Evolutionary conservation across 495 filamentous ascomycete genomes (phyloP), one percentile per base, ranked within the genome.

Genomic region (Entonaema liquescens): DNA sequence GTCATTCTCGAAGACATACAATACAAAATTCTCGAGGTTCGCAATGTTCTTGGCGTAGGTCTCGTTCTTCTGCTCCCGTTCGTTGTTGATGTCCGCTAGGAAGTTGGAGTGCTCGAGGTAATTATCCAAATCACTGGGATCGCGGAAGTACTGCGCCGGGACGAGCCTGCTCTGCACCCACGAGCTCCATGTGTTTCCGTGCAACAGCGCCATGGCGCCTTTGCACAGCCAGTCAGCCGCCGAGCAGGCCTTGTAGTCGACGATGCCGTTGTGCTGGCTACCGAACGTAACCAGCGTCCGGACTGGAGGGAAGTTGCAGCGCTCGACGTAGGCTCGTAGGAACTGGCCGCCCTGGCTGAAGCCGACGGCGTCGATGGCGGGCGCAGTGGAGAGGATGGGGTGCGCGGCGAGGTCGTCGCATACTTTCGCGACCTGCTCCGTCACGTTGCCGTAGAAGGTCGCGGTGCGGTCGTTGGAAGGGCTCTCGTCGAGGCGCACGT

Each of bases 21-120:
- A 93, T 33, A 92, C 91, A 67, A 99, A 93, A 66, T 87, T 87
- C 75, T 93, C 89, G 70, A 99, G 75, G 53, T 75, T 79, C 28
- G 79, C 84, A 60, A 99, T 76, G 77, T 93, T 91, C 73, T 85
- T 78, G 77, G 85, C 89, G 78, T 98, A 98, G 7, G 80, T 85
- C 47, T 76, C 71, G 70, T 94, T 97, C 85, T 95, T 97, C 59
- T 75, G 25, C 38, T 59, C 68, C 2, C 96, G 85, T 86, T 98
- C 95, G 76, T 97, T 98, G 80, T 99, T 99, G 79, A 98, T 90
- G 78, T 98, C 95, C n/a, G 95, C 95, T n/a, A 99, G 83, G 78
- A 95, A 97, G 74, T 94, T 96, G 76, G 92, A 95, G 77, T 90
- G 68, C 73, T 92, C 89, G 17, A 98, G 84, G 77, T 98, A 99